Conservation (phyloP, 75 land plant genomes). For the Pinus tabuliformis region DNA sequence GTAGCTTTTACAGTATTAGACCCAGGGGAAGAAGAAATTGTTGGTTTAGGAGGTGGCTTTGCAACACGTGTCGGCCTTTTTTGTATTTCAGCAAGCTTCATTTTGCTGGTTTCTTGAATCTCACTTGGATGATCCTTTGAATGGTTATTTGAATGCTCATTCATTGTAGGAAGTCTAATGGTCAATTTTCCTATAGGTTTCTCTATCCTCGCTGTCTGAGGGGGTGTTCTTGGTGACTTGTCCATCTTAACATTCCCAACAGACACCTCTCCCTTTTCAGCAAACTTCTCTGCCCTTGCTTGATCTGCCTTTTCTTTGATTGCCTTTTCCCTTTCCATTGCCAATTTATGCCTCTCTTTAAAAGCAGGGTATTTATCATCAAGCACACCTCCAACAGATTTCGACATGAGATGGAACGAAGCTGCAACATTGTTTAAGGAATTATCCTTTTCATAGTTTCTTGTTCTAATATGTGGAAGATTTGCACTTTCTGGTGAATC, state of each 20-base stretch:
- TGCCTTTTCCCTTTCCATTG: constrained; percentile 79
- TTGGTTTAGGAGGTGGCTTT: constrained; percentile 81
- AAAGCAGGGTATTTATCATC: constrained; percentile 95
- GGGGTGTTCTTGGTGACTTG: neutral
- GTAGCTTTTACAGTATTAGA: constrained; percentile 13
- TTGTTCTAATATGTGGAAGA: constrained; percentile 43
- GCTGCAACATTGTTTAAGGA: constrained; percentile 58
- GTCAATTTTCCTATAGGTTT: constrained; percentile 21
- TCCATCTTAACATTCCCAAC: neutral
- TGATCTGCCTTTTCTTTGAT: constrained; percentile 83
- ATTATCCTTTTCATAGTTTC: constrained; percentile 32
- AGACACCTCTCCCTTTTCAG: constrained; percentile 9
- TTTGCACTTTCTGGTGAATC: constrained; percentile 27
- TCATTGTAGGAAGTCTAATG: neutral
- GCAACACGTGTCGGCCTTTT: constrained; percentile 75
- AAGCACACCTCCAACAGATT: constrained; percentile 71
- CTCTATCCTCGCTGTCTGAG: constrained; percentile 10
- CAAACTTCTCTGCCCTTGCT: constrained; percentile 66
- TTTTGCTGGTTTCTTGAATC: constrained; percentile 47
- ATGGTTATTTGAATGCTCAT: constrained; percentile 22
- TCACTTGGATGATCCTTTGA: constrained; percentile 17
- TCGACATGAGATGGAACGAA: constrained; percentile 91
- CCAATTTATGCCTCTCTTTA: constrained; percentile 92
- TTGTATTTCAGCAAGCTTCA: constrained; percentile 77
- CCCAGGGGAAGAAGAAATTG: constrained; percentile 23